These are phyloP conservation scores for Tausonia pullulans DNA, from an alignment of 1,284 basidiomycete genomes.

Conservation along the genomic window DNA sequence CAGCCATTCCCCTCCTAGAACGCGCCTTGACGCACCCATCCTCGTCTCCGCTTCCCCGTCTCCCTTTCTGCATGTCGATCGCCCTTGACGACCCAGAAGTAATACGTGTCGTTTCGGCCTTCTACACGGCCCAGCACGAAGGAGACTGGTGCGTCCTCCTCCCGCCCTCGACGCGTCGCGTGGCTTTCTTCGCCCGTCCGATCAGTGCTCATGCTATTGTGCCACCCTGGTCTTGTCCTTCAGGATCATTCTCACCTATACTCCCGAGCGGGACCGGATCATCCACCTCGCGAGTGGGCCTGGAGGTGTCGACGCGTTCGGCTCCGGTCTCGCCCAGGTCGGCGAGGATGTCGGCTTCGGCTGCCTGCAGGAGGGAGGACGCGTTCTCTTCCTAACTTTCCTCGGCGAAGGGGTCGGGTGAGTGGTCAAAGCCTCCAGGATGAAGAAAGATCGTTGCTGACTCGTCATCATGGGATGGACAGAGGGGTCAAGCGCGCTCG, in stretches of 20 bases:
- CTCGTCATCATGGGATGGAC: too few relatives aligned
- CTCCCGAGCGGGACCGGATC: slow-evolving; percentile 7
- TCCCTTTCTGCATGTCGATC: too few relatives aligned
- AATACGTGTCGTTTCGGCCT: too few relatives aligned
- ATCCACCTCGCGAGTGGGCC: background rate
- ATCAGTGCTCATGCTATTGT: too few relatives aligned
- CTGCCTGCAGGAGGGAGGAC: background rate
- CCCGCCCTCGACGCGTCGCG: too few relatives aligned
- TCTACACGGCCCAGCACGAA: too few relatives aligned
- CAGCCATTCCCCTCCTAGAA: too few relatives aligned
- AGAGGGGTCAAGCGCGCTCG: slow-evolving; percentile 10
- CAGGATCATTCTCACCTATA: slow-evolving; percentile 9
- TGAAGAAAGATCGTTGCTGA: background rate
- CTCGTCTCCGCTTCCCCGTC: too few relatives aligned
- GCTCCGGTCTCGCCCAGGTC: background rate
- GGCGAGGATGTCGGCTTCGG: slow-evolving; percentile 11
- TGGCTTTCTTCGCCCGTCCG: too few relatives aligned
- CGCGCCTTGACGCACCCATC: too few relatives aligned
- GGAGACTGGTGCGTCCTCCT: too few relatives aligned
- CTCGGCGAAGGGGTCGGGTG: slow-evolving; percentile 10
- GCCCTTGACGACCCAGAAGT: too few relatives aligned
- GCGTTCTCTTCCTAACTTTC: background rate
- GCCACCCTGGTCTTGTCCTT: background rate
- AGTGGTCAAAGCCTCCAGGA: background rate
- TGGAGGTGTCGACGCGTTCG: background rate